Evolutionary conservation across 371 early-diverging fungal genomes (phyloP).

Genomic region (Syncephalis plumigaleata): DNA sequence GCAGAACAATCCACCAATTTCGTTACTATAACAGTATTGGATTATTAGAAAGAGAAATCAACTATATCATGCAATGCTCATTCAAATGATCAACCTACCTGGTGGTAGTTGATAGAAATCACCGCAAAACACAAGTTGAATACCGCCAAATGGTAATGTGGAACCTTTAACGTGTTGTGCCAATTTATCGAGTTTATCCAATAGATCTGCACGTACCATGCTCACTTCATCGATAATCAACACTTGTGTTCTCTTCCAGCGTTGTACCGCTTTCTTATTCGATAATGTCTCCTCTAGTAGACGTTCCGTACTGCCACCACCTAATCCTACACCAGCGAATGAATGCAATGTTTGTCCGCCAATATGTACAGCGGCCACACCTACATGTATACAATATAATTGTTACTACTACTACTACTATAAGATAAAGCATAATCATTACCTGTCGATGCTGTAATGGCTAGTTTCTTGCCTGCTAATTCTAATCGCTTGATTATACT

Average conservation of each 20-base stretch:
- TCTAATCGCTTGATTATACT: slow-evolving; percentile 13
- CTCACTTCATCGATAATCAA: slow-evolving; percentile 35
- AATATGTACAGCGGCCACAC: slow-evolving; percentile 23
- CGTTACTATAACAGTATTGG: slow-evolving; percentile 26
- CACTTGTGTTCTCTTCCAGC: slow-evolving; percentile 16
- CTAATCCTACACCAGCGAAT: slow-evolving; percentile 25
- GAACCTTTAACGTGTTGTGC: slow-evolving; percentile 5
- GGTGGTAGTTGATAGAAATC: slow-evolving; percentile 48
- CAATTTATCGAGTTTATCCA: slow-evolving; percentile 11
- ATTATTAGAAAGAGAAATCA: slow-evolving; percentile 21
- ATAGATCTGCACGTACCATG: slow-evolving; percentile 20
- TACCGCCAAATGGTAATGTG: slow-evolving; percentile 28
- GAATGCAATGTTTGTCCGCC: slow-evolving; percentile 37
- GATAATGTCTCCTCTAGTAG: slow-evolving; percentile 1
- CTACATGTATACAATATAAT: slow-evolving; percentile 8
- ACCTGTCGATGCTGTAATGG: slow-evolving; percentile 16
- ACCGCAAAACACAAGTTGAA: slow-evolving; percentile 30
- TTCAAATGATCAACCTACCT: slow-evolving; percentile 13
- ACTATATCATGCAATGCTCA: no score
- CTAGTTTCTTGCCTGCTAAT: slow-evolving; percentile 19
- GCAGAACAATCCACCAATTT: slow-evolving; percentile 12
- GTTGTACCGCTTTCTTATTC: not conserved
- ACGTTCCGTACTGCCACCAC: slow-evolving; percentile 2
- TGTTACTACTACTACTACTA: no score
- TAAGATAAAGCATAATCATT: no score